phyloP scores from a whole-genome alignment of 306 rosid genomes.

The Oxytropis ochrocephala region DNA sequence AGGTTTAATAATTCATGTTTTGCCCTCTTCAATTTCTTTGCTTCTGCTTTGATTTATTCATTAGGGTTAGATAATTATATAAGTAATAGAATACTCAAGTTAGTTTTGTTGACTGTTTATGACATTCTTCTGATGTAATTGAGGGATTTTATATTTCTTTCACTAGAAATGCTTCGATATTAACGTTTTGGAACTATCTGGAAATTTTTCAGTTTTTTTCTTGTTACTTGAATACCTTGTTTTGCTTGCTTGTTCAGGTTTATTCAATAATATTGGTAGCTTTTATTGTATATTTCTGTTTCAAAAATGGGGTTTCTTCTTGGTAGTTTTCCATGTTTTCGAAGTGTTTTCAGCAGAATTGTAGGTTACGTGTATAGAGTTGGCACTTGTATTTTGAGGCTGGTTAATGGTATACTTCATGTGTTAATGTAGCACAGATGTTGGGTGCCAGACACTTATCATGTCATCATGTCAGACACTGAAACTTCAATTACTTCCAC shows the following conservation, averaged over 20 bases:
- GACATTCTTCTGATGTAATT: neutral
- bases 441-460: no score
- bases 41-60: neutral
- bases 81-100: neutral
- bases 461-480: no score
- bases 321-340: neutral
- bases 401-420: neutral
- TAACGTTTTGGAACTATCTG: neutral
- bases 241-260: conserved; percentile 5
- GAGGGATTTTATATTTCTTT: neutral
- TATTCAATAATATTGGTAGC: neutral
- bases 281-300: neutral
- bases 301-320: neutral
- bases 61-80: neutral
- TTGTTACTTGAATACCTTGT: neutral
- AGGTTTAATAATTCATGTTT: conserved; percentile 32
- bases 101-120: neutral
- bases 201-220: neutral
- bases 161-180: neutral
- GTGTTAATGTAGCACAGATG: neutral
- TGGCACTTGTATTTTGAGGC: neutral
- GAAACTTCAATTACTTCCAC: no score
- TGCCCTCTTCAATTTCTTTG: neutral
- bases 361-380: neutral
- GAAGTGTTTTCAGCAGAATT: neutral